phyloP scores from a whole-genome alignment of 768 basidiomycete genomes.

The Phylloporus rhodoxanthus region DNA sequence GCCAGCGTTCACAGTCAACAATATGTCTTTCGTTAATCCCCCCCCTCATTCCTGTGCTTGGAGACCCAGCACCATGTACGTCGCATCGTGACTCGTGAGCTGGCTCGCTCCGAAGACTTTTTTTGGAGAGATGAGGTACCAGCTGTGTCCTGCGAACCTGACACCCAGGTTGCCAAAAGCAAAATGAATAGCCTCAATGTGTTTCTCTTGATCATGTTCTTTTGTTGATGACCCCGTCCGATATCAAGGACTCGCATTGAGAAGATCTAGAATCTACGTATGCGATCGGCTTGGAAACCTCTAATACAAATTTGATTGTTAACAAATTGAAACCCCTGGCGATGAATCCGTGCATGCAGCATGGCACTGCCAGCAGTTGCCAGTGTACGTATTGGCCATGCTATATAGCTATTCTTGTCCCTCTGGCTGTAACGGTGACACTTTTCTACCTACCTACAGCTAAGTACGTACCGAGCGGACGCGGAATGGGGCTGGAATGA shows the following conservation, averaged over 20 bases:
- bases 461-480: neutral
- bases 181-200: neutral
- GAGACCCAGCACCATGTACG: too few relatives aligned
- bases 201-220: neutral
- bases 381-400: neutral
- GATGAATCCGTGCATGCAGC: neutral
- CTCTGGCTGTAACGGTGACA: neutral
- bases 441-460: too few relatives aligned
- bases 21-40: too few relatives aligned
- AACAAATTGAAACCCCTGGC: neutral
- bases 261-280: neutral
- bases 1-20: too few relatives aligned
- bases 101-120: too few relatives aligned
- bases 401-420: neutral
- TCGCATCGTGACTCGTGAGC: too few relatives aligned
- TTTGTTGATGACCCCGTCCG: neutral
- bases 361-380: neutral
- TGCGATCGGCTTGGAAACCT: neutral
- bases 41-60: too few relatives aligned
- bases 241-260: neutral
- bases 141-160: slow-evolving; percentile 12
- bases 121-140: slow-evolving; percentile 20
- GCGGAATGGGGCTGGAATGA: neutral
- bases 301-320: neutral
- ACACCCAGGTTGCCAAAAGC: neutral